Percentiles rank a stretch among this genome's conserved stretches.
phyloP scores from a whole-genome alignment of 2,329 filamentous ascomycete genomes.

The Ophiostoma ulmi region DNA sequence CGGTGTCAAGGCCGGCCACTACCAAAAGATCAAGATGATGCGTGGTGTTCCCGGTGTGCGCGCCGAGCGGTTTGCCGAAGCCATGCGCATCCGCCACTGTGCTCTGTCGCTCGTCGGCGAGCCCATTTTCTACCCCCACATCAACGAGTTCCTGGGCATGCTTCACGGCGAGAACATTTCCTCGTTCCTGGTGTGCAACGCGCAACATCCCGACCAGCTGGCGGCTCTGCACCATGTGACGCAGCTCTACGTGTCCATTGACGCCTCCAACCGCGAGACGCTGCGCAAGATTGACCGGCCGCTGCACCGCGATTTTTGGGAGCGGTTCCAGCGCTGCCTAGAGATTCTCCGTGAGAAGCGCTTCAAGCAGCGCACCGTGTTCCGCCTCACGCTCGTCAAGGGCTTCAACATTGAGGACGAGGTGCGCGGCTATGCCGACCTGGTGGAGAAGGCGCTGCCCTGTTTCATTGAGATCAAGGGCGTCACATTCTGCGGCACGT shows the following conservation, averaged over 20 bases:
- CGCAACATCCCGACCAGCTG: constrained; percentile 89
- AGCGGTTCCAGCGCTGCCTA: constrained; percentile 84
- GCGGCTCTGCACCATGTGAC: constrained; percentile 78
- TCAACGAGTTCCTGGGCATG: constrained; percentile 83
- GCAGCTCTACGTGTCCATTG: constrained; percentile 93
- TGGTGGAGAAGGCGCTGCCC: constrained; percentile 79
- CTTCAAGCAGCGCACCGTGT: constrained; percentile 84
- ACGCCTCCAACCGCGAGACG: constrained; percentile 84
- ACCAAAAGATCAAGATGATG: constrained; percentile 97
- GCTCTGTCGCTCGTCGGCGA: constrained; percentile 89
- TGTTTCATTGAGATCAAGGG: constrained; percentile 96
- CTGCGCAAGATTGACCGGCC: constrained; percentile 85
- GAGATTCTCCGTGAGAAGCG: constrained; percentile 82
- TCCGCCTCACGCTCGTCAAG: constrained; percentile 91
- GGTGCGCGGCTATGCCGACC: constrained; percentile 79
- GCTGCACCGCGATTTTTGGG: constrained; percentile 94
- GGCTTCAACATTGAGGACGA: constrained; percentile 97
- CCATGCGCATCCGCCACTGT: constrained; percentile 88
- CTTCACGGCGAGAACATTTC: constrained; percentile 83
- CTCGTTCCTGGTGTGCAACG: constrained; percentile 94
- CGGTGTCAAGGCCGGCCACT: constrained; percentile 86
- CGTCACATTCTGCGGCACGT: constrained; percentile 93
- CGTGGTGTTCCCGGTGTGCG: constrained; percentile 88
- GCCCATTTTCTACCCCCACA: constrained; percentile 97
- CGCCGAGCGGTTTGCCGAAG: constrained; percentile 86